A percentile compares a stretch with the other conserved stretches of the same genome.
Evolutionary conservation across 2,329 filamentous ascomycete species (phyloP).

Genomic region (Aureobasidium musti): DNA sequence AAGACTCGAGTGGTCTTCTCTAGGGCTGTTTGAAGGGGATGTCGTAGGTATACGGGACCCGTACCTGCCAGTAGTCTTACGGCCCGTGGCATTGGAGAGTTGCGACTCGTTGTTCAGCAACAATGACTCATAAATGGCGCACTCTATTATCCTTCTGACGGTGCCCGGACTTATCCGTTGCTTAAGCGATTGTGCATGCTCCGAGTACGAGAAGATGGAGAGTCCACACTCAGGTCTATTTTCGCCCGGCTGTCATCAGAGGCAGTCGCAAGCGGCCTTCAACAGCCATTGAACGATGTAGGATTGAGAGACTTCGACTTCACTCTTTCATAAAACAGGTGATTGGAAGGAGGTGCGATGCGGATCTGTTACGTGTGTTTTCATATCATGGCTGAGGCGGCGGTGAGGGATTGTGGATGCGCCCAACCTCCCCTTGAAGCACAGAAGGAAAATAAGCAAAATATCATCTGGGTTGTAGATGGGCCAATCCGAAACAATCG

Average conservation of each 20-base stretch:
- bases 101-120: constrained; percentile 5
- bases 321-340: not conserved
- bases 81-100: not conserved
- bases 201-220: constrained; percentile 19
- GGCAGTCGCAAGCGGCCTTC: constrained; percentile 14
- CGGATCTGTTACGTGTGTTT: not conserved
- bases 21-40: constrained; percentile 2
- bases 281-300: not conserved
- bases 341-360: not conserved
- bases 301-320: constrained; percentile 1
- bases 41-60: not conserved
- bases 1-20: not conserved
- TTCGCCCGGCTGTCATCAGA: constrained; percentile 1
- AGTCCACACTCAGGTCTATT: constrained; percentile 3
- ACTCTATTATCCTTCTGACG: constrained; percentile 27
- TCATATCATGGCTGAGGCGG: constrained; percentile 9
- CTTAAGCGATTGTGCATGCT: constrained; percentile 29
- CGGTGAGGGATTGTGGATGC: constrained; percentile 22
- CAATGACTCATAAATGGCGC: constrained; percentile 27
- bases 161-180: constrained; percentile 16
- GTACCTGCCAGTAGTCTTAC: not conserved
- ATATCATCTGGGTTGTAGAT: not conserved
- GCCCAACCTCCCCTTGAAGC: constrained; percentile 7
- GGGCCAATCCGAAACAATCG: constrained; percentile 19
- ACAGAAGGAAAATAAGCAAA: constrained; percentile 1